phyloP scores from a whole-genome alignment of 805 yeast species.

The Candida maris region DNA sequence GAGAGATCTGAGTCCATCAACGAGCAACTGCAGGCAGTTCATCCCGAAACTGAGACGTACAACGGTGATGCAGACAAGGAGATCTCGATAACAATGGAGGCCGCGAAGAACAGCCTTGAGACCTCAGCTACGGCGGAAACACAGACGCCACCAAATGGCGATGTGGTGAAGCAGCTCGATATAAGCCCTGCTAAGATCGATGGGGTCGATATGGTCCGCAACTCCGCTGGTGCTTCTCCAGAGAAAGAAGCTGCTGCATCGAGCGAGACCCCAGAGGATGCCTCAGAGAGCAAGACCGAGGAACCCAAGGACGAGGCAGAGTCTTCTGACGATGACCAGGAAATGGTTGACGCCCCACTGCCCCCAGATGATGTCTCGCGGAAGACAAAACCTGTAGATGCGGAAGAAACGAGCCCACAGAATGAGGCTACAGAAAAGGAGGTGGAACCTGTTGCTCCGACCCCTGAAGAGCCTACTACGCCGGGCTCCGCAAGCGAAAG shows the following conservation, averaged over 20 bases:
- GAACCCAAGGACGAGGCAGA: conserved; percentile 5
- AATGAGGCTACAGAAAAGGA: background rate
- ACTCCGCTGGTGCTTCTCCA: background rate
- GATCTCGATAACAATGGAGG: background rate
- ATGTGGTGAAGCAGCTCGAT: background rate
- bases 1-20: conserved; percentile 3
- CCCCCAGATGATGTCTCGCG: conserved; percentile 15
- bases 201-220: background rate
- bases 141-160: background rate
- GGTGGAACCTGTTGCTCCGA: conserved; percentile 8
- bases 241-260: background rate
- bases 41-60: background rate
- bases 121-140: background rate
- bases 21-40: conserved; percentile 4
- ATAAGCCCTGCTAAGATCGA: conserved; percentile 1
- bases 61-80: background rate
- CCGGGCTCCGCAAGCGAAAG: conserved; percentile 4
- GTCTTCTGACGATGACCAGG: conserved; percentile 15
- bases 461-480: conserved; percentile 12
- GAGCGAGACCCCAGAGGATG: background rate
- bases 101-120: background rate
- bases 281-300: background rate
- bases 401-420: background rate
- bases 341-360: conserved; percentile 15
- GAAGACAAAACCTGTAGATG: conserved; percentile 5